phyloP scores from a whole-genome alignment of 129 eudicot genomes.

The Ambrosia trifida region DNA sequence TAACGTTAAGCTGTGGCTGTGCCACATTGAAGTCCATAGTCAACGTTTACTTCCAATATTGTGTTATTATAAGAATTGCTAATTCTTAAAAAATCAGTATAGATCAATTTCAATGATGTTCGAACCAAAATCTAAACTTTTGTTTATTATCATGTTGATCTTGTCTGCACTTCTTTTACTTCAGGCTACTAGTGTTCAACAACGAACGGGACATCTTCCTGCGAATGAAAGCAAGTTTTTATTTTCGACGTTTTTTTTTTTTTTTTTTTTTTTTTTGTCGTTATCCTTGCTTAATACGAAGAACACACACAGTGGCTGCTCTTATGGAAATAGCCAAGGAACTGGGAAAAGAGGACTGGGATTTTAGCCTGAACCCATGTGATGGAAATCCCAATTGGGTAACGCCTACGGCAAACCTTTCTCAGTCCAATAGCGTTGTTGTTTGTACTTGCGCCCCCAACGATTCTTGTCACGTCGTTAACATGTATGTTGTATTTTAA shows the following conservation, averaged over 20 bases:
- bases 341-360: conserved; percentile 50
- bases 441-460: conserved; percentile 36
- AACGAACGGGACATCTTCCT: conserved; percentile 37
- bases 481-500: conserved; percentile 29
- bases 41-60: background rate
- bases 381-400: conserved; percentile 30
- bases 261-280: no score
- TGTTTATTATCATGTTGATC: conserved; percentile 11
- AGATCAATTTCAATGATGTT: conserved; percentile 9
- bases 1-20: no score
- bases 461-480: conserved; percentile 36
- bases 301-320: conserved; percentile 43
- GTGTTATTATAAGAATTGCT: background rate
- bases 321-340: conserved; percentile 46
- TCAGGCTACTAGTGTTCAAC: background rate
- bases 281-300: no score
- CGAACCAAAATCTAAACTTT: background rate
- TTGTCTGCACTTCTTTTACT: conserved; percentile 6
- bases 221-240: conserved; percentile 30
- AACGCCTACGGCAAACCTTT: conserved; percentile 10
- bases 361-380: conserved; percentile 50
- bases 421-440: conserved; percentile 10
- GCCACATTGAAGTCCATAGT: no score
- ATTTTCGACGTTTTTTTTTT: background rate
- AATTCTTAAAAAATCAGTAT: background rate